phyloP scores from a whole-genome alignment of 2,329 filamentous ascomycete genomes.

The Aspergillus fumigatus region DNA sequence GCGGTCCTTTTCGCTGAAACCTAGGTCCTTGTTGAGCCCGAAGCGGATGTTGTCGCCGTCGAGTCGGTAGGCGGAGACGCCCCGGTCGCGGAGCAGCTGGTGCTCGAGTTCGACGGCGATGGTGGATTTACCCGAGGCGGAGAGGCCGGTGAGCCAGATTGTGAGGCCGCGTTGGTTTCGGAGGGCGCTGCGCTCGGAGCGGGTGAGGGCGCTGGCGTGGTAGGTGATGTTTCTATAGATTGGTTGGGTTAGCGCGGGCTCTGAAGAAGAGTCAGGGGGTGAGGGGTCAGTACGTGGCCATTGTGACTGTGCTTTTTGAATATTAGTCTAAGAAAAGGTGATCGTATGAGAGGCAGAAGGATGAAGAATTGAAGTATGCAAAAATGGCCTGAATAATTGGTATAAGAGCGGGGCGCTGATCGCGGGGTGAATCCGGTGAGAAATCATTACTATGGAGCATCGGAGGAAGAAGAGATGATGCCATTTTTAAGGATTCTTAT shows the following conservation, averaged over 20 bases:
- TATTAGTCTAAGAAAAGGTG: background rate
- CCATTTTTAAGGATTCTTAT: background rate
- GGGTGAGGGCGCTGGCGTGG: slow-evolving; percentile 41
- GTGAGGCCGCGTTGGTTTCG: slow-evolving; percentile 88
- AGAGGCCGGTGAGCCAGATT: slow-evolving; percentile 96
- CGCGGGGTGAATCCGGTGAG: slow-evolving; percentile 18
- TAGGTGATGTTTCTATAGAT: slow-evolving; percentile 43
- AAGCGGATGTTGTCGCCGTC: slow-evolving; percentile 99
- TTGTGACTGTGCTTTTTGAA: slow-evolving; percentile 14
- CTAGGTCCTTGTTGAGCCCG: slow-evolving; percentile 95
- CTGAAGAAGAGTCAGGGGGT: background rate
- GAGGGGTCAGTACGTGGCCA: slow-evolving; percentile 32
- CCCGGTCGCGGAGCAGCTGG: slow-evolving; percentile 72
- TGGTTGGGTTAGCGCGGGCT: slow-evolving; percentile 4
- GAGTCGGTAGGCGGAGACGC: slow-evolving; percentile 80
- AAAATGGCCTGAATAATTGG: background rate
- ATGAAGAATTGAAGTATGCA: background rate
- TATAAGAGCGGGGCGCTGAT: slow-evolving; percentile 19
- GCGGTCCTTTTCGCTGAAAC: slow-evolving; percentile 86
- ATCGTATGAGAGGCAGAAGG: background rate
- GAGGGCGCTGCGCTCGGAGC: slow-evolving; percentile 36
- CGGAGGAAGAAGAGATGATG: background rate
- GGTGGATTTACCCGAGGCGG: slow-evolving; percentile 93
- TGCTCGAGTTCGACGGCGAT: slow-evolving; percentile 96
- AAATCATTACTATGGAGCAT: slow-evolving; percentile 7